These are phyloP conservation scores for Penicillium subrubescens DNA, from an alignment of 495 filamentous ascomycete genomes.

Conservation along the genomic window DNA sequence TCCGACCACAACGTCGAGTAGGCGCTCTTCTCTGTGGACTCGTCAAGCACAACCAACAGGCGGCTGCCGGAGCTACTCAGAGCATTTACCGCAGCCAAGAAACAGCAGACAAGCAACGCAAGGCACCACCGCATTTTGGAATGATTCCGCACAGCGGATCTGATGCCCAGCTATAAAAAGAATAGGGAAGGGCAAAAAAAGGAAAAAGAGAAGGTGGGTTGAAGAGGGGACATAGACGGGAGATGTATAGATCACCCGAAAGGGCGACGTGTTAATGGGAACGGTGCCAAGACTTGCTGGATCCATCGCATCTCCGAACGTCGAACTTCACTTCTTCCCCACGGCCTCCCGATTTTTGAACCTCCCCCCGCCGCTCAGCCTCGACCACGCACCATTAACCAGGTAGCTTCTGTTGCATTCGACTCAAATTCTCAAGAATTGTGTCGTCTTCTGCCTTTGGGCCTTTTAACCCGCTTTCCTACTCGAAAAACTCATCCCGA, in stretches of 20 bases:
- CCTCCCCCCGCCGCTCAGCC: conserved; percentile 10
- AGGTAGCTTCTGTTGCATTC: conserved; percentile 2
- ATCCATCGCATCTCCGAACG: conserved; percentile 43
- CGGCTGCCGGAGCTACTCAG: conserved; percentile 79
- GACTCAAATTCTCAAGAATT: not conserved
- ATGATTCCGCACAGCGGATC: conserved; percentile 46
- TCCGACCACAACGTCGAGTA: conserved; percentile 85
- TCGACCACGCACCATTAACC: conserved; percentile 14
- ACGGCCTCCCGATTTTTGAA: conserved; percentile 28
- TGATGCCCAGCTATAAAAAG: conserved; percentile 21
- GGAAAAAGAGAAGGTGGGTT: conserved; percentile 16
- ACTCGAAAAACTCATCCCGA: conserved; percentile 17
- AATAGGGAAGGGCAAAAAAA: conserved; percentile 13
- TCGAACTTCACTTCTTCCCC: conserved; percentile 33
- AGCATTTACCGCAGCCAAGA: conserved; percentile 68
- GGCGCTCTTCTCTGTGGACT: conserved; percentile 70
- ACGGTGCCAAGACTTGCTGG: conserved; percentile 46
- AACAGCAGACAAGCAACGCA: conserved; percentile 65
- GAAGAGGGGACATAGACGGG: conserved; percentile 17
- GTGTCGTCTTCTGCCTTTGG: conserved; percentile 8
- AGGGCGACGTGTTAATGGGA: conserved; percentile 54
- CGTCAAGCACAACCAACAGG: conserved; percentile 85
- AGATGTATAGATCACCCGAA: conserved; percentile 33
- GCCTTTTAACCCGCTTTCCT: conserved; percentile 5
- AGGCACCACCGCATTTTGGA: conserved; percentile 74